These are phyloP conservation scores for Russula earlei DNA, from an alignment of 768 basidiomycete species.

Conservation along the genomic window DNA sequence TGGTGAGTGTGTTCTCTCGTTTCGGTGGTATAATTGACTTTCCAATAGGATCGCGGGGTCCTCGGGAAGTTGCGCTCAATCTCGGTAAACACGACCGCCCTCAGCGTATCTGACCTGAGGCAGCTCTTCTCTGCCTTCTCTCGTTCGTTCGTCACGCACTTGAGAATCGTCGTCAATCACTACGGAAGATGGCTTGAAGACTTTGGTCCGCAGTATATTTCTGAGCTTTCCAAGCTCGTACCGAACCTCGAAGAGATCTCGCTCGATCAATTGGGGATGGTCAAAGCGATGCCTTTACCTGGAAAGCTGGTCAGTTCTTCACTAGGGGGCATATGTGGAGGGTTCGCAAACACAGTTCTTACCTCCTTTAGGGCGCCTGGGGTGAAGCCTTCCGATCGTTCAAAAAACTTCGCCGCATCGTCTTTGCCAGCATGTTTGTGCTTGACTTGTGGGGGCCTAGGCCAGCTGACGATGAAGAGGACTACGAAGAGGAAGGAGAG, in stretches of 20 bases:
- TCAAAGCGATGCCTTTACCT: not conserved
- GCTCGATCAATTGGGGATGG: conserved; percentile 9
- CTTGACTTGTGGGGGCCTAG: not conserved
- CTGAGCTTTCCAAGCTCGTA: not conserved
- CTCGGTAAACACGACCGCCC: not conserved
- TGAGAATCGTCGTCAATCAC: conserved; percentile 10
- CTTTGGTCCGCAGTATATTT: conserved; percentile 6
- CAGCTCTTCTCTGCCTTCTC: conserved; percentile 7
- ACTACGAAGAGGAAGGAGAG: not conserved
- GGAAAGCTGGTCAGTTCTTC: conserved; percentile 3
- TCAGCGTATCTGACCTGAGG: not conserved
- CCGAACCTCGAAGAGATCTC: conserved; percentile 12
- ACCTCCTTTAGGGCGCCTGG: conserved; percentile 1
- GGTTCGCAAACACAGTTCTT: not conserved
- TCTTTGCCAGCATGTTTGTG: conserved; percentile 10
- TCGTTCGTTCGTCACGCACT: conserved; percentile 6
- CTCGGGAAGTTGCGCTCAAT: conserved; percentile 9
- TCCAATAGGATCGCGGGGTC: not conserved
- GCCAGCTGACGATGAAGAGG: not conserved
- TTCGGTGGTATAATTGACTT: not conserved
- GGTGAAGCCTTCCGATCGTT: conserved; percentile 9
- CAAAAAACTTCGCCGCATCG: conserved; percentile 13
- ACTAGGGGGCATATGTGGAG: not conserved
- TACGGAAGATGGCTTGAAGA: not conserved
- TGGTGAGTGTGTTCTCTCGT: conserved; percentile 1